These are phyloP conservation scores for Pestalotiopsis sp. DNA, from an alignment of 2,329 filamentous ascomycete genomes.

Conservation along the genomic window DNA sequence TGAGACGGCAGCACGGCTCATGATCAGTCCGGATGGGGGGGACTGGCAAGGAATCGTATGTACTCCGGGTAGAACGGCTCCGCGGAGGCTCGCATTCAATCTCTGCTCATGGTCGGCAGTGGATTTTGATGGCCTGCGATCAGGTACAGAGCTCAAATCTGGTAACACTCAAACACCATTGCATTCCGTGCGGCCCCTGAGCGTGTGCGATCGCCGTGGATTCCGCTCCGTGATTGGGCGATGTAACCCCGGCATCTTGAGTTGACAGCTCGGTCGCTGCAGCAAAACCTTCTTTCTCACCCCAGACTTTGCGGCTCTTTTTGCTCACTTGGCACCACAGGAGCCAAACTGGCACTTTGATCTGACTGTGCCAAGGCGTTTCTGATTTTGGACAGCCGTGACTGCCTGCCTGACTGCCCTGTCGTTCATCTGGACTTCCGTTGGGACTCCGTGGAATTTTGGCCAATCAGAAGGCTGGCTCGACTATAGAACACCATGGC, in stretches of 20 bases:
- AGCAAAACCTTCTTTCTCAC: constrained; percentile 9
- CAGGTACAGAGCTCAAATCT: neutral
- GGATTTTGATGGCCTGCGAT: neutral
- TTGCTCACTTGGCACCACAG: neutral
- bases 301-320: neutral
- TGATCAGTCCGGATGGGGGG: constrained; percentile 10
- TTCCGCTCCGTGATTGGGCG: neutral
- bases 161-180: neutral
- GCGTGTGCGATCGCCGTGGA: constrained; percentile 9
- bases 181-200: constrained; percentile 5
- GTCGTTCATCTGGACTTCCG: neutral
- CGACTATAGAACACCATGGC: neutral
- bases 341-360: neutral
- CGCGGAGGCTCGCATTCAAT: neutral
- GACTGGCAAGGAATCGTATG: neutral
- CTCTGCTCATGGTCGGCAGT: neutral
- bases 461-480: neutral
- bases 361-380: constrained; percentile 13
- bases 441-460: neutral
- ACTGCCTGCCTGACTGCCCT: neutral
- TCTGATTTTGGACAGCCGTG: constrained; percentile 9
- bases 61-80: neutral
- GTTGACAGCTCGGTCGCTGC: constrained; percentile 3
- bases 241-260: constrained; percentile 7
- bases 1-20: neutral